A percentile compares a stretch with the other conserved stretches of the same genome.
Evolutionary conservation across 805 yeast genomes (phyloP).

Genomic region (Barnettozyma siamensis): DNA sequence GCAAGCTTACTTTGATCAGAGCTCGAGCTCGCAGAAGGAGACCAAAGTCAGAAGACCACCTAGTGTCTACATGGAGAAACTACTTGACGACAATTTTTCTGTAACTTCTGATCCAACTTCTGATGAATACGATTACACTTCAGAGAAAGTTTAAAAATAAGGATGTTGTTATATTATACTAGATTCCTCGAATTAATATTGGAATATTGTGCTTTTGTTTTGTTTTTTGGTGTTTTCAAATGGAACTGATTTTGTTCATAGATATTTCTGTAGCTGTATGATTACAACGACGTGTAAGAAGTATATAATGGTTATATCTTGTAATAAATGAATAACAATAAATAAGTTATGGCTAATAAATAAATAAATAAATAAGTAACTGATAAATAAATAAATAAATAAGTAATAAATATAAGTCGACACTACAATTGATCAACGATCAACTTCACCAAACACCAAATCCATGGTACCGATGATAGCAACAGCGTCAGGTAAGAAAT

Average conservation of each 20-base stretch:
- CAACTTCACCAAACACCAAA: slow-evolving; percentile 91
- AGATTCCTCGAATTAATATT: no score
- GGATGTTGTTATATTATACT: no score
- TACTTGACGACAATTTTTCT: slow-evolving; percentile 30
- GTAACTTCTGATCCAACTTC: slow-evolving; percentile 4
- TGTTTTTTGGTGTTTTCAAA: background rate
- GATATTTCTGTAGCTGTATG: background rate
- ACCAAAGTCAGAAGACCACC: slow-evolving; percentile 38
- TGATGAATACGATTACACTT: slow-evolving; percentile 3
- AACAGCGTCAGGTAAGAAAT: slow-evolving; percentile 85
- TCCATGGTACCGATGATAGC: slow-evolving; percentile 95
- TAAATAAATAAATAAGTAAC: slow-evolving; percentile 8
- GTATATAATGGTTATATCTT: background rate
- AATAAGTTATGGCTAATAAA: background rate
- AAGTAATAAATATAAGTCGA: slow-evolving; percentile 1
- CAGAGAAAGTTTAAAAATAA: slow-evolving; percentile 19
- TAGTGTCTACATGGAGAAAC: slow-evolving; percentile 41
- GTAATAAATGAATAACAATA: slow-evolving; percentile 4
- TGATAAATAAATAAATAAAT: slow-evolving; percentile 9
- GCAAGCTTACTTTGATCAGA: slow-evolving; percentile 6
- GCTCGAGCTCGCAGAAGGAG: slow-evolving; percentile 2
- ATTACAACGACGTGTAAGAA: background rate
- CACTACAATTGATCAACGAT: slow-evolving; percentile 46
- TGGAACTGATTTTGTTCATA: background rate
- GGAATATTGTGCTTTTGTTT: no score